Base-by-base conservation (phyloP, 208 protist genomes). In the Trypanosoma boissoni region DNA sequence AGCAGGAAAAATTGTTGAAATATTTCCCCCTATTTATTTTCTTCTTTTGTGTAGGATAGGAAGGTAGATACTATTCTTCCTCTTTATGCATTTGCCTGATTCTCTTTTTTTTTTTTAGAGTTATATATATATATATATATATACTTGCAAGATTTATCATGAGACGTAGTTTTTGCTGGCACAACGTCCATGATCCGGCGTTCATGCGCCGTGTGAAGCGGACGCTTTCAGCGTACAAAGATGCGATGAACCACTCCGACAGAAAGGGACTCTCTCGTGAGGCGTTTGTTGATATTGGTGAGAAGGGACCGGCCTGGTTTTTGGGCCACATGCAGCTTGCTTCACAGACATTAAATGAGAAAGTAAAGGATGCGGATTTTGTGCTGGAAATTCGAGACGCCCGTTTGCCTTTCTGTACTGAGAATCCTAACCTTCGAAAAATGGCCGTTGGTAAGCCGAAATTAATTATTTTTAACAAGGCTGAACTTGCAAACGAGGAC, bases 301-400 rank as follows among this genome's bases (percentile, higher is more conserved):
- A 93, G 16, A 85, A 87, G 41, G 89, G 89, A 0, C 76, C 89
- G 0, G 89, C 89, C 37, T 96, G 89, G 86, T 96, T 90, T 42
- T 59, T 96, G 21, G 89, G 89, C 1, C 86, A 96, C 72, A 96
- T 96, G 89, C 76, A 80, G 32, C 69, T 79, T 23, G 74, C 86
- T 26, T 77, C 74, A 0, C 70, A 56, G 5, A 58, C 70, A 14
- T 59, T 96, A 9, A 56, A 58, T n/a, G 74, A 83, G 12, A 92
- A 94, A 53, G 72, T 92, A 6, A 83, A 80, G 51, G 68, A 91
- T 44, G 77, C 87, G 12, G 94, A 98, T 62, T 91, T 96, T 61
- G 60, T 98, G 24, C 60, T 98, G 32, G 92, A 98, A 58, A 91
- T 98, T 45, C 88, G 92, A 26, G 94, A 98, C 41, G 94, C 92